Conservation (phyloP, 2,329 filamentous ascomycete genomes). For the Fusarium sulawesiense region DNA sequence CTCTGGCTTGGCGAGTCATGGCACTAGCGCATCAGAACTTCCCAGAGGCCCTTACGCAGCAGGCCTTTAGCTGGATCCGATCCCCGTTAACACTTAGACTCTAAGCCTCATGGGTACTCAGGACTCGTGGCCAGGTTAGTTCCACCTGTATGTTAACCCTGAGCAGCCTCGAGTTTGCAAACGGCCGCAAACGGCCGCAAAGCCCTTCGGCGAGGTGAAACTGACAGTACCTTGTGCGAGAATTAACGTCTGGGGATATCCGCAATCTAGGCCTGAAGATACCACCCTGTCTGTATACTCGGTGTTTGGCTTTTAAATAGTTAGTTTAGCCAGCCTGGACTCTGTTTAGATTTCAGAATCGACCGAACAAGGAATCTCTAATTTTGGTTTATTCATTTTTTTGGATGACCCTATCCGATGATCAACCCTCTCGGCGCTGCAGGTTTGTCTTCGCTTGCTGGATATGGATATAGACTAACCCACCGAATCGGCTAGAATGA, state of each 20-base stretch:
- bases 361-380: not conserved
- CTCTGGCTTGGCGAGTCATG: not conserved
- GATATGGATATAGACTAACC: not conserved
- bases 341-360: not conserved
- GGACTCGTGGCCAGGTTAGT: not conserved
- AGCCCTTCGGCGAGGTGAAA: not conserved
- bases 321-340: not conserved
- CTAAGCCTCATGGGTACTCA: not conserved
- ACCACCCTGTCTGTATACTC: not conserved
- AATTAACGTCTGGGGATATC: not conserved
- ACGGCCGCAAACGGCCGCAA: not conserved
- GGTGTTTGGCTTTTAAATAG: not conserved
- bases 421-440: not conserved
- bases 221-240: not conserved
- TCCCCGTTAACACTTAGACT: fast-evolving
- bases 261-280: not conserved
- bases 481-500: not conserved
- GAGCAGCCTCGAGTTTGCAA: not conserved
- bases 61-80: not conserved
- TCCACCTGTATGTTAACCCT: not conserved
- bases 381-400: not conserved
- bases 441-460: not conserved
- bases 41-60: not conserved
- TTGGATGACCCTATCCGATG: not conserved
- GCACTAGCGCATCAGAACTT: not conserved